Evolutionary conservation across 1,139 yeast genomes (phyloP), one percentile per base, ranked within the genome.

Genomic region (Magnusiomyces tetraspermus): DNA sequence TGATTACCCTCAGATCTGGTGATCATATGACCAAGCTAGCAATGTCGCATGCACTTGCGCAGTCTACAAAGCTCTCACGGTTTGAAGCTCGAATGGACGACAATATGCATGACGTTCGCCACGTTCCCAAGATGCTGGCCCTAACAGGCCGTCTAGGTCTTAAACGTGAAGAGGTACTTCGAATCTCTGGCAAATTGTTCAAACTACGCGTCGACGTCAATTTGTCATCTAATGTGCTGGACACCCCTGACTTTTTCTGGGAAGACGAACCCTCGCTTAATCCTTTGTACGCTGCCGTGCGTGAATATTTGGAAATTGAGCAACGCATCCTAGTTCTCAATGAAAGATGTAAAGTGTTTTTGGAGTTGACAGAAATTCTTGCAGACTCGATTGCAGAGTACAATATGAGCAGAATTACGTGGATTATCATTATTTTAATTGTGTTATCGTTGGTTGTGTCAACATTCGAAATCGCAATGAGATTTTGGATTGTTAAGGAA

Each of bases 181-280:
- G 83, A 63, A 88, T 90, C 63, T 85, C 96, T 0, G 98, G 98
- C 15, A 83, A 85, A 63, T 71, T 92, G 51, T 90, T 90, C 72
- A 90, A 89, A 61, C 69, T 92, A 33, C 74, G 98, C 48, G 96
- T 90, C 8, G 98, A 92, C 68, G 97, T 92, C 2, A 92, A 92
- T 65, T 72, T 92, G 53, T 84, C 94, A 5, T 86, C 96, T 15
- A 87, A 89, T 56, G 90, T 92, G 24, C 74, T 92, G 53, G 98
- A 92, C 64, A 89, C 96, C 0, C 98, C 98, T 0, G 96, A 87
- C 55, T 89, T 88, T 63, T 92, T 92, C 67, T 92, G 98, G 98
- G 86, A 92, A 26, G 80, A 85, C 57, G 98, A 92, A 68, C 98
- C 98, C 2, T 90, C 96, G 38, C 76, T 92, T 58, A 95, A 90